Evolutionary conservation across 2,329 filamentous ascomycete genomes (phyloP), one percentile per base, ranked within the genome.

Genomic region (Aspergillus awamori): DNA sequence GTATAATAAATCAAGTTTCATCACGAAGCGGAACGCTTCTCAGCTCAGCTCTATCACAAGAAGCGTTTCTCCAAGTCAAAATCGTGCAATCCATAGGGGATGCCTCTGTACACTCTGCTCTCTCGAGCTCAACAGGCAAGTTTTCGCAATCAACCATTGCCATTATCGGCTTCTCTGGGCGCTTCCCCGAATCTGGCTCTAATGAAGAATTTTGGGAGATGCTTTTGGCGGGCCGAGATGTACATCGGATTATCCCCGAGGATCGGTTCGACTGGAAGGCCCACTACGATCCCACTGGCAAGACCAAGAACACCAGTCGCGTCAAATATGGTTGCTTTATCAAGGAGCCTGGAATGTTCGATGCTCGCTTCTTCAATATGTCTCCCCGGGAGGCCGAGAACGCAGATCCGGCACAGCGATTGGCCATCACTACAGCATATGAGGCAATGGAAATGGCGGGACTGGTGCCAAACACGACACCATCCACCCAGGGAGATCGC

Each of bases 321-420:
- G 91, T 89, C 1, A 89, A 88, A 5, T 91, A 87, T 67, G 90
- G 90, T 13, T 91, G 89, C 79, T 93, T 87, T 77, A 84, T 92
- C 66, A 87, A 92, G 63, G 85, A 92, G 62, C 90, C 90, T 0
- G 89, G 89, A 58, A 81, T 89, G 51, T 93, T 93, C 70, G 91
- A 94, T 69, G 87, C 89, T n/a, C 83, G 88, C 0, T 93, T 94
- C 78, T 94, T 94, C 84, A 92, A 92, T 76, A 93, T 94, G 87
- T 93, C 90, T 39, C 90, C 90, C 5, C 86, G 89, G 67, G 90
- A 94, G 76, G 91, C 91, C 28, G 85, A 86, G 57, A 89, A 93
- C 72, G 92, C 89, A 1, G 91, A 94, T 72, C 91, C 91, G 0
- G 92, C 92, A 84, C 90, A 92, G 73, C 85, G 91, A 68, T 82